Conservation (phyloP, 2,329 filamentous ascomycete genomes). For the Penicillium sp. region DNA sequence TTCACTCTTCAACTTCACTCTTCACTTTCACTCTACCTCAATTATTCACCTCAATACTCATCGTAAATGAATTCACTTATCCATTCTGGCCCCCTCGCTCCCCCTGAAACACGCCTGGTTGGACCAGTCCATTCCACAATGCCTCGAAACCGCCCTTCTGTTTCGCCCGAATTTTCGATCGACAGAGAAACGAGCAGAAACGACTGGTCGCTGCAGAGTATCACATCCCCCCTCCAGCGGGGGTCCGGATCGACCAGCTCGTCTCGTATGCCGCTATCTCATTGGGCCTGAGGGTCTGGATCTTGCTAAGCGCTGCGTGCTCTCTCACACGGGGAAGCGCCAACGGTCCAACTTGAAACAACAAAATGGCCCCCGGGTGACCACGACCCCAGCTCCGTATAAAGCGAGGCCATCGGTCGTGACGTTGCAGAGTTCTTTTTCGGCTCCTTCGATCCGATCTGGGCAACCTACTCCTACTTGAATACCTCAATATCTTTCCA, state of each 20-base stretch:
- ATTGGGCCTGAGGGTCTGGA: neutral
- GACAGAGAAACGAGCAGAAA: constrained; percentile 2
- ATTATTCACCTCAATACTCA: neutral
- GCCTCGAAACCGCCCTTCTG: neutral
- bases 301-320: constrained; percentile 9
- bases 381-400: constrained; percentile 5
- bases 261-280: neutral
- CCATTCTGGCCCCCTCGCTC: neutral
- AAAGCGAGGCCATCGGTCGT: constrained; percentile 7
- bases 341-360: constrained; percentile 14
- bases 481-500: neutral
- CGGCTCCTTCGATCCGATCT: neutral
- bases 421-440: neutral
- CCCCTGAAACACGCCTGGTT: constrained; percentile 11
- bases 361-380: neutral
- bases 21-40: no score
- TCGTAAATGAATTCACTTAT: no score
- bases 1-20: no score
- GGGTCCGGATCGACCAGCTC: neutral
- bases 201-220: constrained; percentile 1
- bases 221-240: neutral
- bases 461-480: neutral
- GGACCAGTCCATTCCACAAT: constrained; percentile 8
- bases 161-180: constrained; percentile 2
- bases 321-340: constrained; percentile 13